These are phyloP conservation scores for Lentinula edodes DNA, from an alignment of 768 basidiomycete species.

Conservation along the genomic window DNA sequence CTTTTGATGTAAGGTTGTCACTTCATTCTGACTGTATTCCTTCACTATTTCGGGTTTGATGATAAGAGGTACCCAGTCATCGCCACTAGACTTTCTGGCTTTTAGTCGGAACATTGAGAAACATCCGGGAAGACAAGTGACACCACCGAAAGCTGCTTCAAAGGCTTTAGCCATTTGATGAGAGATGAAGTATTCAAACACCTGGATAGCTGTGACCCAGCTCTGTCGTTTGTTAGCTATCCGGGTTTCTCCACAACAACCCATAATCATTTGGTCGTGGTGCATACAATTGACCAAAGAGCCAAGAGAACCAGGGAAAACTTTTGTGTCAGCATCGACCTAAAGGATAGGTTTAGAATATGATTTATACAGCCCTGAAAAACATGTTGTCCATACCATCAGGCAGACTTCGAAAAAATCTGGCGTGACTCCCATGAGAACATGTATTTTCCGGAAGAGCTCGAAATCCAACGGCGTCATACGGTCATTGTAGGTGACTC, in stretches of 20 bases:
- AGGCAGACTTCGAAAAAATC: conserved; percentile 97
- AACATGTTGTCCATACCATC: conserved; percentile 61
- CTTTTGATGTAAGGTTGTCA: conserved; percentile 95
- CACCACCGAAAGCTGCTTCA: conserved; percentile 98
- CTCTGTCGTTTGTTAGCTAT: conserved; percentile 98
- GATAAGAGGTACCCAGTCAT: conserved; percentile 97
- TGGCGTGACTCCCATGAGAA: conserved; percentile 97
- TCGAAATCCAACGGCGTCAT: conserved; percentile 98
- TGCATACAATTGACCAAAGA: conserved; percentile 98
- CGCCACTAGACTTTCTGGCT: conserved; percentile 79
- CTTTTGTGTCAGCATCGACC: conserved; percentile 99
- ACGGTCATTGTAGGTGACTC: conserved; percentile 98
- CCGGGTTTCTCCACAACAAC: conserved; percentile 96
- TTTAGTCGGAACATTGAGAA: conserved; percentile 99
- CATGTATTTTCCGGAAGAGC: conserved; percentile 93
- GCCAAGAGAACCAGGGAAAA: conserved; percentile 84
- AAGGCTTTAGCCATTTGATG: conserved; percentile 98
- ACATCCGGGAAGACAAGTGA: conserved; percentile 98
- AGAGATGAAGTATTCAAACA: conserved; percentile 98
- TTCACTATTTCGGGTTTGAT: conserved; percentile 96
- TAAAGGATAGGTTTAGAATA: conserved; percentile 25
- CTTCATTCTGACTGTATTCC: conserved; percentile 93
- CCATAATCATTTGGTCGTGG: conserved; percentile 98
- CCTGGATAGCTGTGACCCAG: conserved; percentile 98
- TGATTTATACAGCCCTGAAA: neutral